A percentile compares a stretch with the other conserved stretches of the same genome.
phyloP scores from a whole-genome alignment of 345 rosid genomes.

The Abelmoschus esculentus region DNA sequence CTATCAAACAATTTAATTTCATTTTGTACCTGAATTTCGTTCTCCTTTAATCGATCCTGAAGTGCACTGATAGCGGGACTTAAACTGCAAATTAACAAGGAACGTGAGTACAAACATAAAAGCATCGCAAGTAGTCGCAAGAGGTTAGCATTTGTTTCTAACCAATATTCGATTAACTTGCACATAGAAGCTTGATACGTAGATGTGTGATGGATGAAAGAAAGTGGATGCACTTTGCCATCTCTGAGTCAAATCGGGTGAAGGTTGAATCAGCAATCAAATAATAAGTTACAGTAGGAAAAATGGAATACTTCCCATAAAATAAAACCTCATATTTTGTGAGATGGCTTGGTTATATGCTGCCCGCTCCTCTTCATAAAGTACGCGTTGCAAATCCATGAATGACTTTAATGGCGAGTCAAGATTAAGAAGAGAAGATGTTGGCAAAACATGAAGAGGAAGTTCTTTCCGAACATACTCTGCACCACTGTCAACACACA shows the following conservation, averaged over 20 bases:
- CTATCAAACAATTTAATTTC: not conserved
- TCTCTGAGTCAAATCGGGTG: slow-evolving; percentile 34
- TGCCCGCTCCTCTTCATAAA: slow-evolving; percentile 76
- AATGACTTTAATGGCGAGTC: slow-evolving; percentile 73
- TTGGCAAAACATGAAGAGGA: slow-evolving; percentile 72
- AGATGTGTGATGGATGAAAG: slow-evolving; percentile 85
- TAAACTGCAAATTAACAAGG: slow-evolving; percentile 43
- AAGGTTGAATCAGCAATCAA: slow-evolving; percentile 10
- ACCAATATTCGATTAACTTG: slow-evolving; percentile 96
- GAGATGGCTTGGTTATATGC: slow-evolving; percentile 74
- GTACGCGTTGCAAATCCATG: slow-evolving; percentile 76
- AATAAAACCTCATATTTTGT: slow-evolving; percentile 60
- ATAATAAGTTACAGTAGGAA: not conserved
- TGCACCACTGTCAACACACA: slow-evolving; percentile 56
- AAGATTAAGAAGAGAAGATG: slow-evolving; percentile 60
- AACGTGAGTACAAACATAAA: slow-evolving; percentile 13
- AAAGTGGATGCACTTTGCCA: slow-evolving; percentile 83
- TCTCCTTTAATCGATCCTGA: slow-evolving; percentile 79
- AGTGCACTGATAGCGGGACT: slow-evolving; percentile 87
- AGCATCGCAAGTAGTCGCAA: slow-evolving; percentile 1
- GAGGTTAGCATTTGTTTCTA: slow-evolving; percentile 20
- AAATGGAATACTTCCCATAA: not conserved
- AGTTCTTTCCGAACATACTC: slow-evolving; percentile 82
- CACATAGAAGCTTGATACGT: slow-evolving; percentile 96
- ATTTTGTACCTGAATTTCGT: slow-evolving; percentile 66